Conservation (phyloP, 805 yeast species). For the Komagataella kurtzmanii region DNA sequence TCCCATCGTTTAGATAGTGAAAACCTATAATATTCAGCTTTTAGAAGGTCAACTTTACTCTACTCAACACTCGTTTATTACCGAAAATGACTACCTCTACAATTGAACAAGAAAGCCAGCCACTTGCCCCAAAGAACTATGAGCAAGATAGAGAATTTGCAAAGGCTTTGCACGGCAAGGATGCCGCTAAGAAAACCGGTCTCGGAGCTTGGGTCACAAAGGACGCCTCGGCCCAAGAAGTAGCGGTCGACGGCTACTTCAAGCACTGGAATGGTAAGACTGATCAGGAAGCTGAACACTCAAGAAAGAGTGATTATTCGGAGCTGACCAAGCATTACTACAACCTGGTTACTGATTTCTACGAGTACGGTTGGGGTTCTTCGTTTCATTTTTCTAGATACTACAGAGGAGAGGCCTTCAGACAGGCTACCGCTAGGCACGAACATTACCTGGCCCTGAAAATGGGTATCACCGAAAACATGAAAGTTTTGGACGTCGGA, state of each 20-base stretch:
- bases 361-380: constrained; percentile 99
- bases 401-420: constrained; percentile 86
- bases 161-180: constrained; percentile 74
- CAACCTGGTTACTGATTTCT: constrained; percentile 93
- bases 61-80: not conserved
- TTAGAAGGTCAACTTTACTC: not conserved
- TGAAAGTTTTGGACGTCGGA: constrained; percentile 93
- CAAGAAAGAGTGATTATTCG: constrained; percentile 75
- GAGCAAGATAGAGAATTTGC: constrained; percentile 62
- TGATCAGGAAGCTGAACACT: constrained; percentile 52
- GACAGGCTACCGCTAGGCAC: constrained; percentile 92
- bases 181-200: constrained; percentile 51
- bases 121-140: constrained; percentile 39
- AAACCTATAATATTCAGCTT: not conserved
- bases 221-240: constrained; percentile 65
- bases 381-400: constrained; percentile 95
- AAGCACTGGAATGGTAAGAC: constrained; percentile 96
- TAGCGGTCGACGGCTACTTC: constrained; percentile 82
- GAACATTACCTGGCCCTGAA: constrained; percentile 88
- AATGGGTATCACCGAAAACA: constrained; percentile 65
- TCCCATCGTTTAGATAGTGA: not conserved
- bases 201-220: constrained; percentile 66
- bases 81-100: not conserved
- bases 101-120: not conserved
- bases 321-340: constrained; percentile 89